These are phyloP conservation scores for Abortiporus biennis DNA, from an alignment of 1,284 basidiomycete species.

Conservation along the genomic window DNA sequence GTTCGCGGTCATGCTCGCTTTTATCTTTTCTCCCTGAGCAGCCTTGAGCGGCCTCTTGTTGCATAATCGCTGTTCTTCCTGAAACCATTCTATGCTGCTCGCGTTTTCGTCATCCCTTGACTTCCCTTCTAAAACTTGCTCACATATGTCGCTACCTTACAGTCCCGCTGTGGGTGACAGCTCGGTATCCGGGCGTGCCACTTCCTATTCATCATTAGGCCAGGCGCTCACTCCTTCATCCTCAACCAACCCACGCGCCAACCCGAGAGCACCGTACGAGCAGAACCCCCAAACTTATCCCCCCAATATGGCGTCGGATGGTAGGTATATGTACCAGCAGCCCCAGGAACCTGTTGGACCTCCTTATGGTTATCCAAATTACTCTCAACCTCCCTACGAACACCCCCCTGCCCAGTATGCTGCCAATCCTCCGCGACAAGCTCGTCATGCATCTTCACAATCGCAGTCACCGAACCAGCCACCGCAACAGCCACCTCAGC, in stretches of 20 bases:
- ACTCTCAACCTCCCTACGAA: conserved; percentile 35
- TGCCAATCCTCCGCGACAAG: conserved; percentile 28
- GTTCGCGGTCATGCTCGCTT: conserved; percentile 3
- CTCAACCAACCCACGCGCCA: conserved; percentile 16
- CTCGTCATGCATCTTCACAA: conserved; percentile 33
- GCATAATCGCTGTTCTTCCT: neutral
- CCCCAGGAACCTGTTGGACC: conserved; percentile 34
- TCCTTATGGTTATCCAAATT: conserved; percentile 47
- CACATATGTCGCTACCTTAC: conserved; percentile 19
- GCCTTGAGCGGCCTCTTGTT: neutral
- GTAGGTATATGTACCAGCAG: conserved; percentile 51
- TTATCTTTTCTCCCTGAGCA: neutral
- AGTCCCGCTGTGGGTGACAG: conserved; percentile 17
- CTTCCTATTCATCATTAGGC: conserved; percentile 25
- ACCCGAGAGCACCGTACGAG: conserved; percentile 8
- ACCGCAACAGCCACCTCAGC: conserved; percentile 24
- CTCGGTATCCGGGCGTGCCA: conserved; percentile 16
- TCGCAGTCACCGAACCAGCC: conserved; percentile 28
- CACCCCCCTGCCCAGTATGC: conserved; percentile 28
- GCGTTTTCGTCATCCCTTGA: neutral
- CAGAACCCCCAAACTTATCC: conserved; percentile 8
- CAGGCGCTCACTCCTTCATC: conserved; percentile 22
- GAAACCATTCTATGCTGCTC: conserved; percentile 4
- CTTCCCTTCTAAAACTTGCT: conserved; percentile 12
- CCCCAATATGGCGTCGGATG: conserved; percentile 44